phyloP scores from a whole-genome alignment of 257 asterid genomes.

The Coffea canephora region DNA sequence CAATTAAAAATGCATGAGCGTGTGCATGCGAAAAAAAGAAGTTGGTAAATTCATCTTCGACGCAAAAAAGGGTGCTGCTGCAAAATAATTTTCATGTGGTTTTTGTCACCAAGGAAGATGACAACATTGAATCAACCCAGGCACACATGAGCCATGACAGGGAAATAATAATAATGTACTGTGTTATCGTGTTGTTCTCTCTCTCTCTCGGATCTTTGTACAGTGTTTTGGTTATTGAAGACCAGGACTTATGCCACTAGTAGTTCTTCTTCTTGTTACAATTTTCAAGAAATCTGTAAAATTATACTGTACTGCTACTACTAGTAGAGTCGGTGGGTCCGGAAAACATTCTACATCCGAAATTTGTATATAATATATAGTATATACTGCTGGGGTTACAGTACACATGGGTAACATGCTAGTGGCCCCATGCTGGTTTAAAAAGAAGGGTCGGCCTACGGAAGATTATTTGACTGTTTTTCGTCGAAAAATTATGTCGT shows the following conservation, averaged over 20 bases:
- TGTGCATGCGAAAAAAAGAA: neutral
- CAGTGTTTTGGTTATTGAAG: too few relatives aligned
- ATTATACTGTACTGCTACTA: neutral
- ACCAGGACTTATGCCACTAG: too few relatives aligned
- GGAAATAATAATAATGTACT: neutral
- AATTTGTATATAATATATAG: neutral
- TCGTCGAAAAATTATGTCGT: too few relatives aligned
- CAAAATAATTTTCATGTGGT: conserved; percentile 3
- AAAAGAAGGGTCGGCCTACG: neutral
- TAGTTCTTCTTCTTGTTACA: too few relatives aligned
- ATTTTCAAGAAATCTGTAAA: neutral
- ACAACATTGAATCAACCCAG: conserved; percentile 24
- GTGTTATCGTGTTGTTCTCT: too few relatives aligned
- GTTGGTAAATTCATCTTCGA: neutral
- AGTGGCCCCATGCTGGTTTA: conserved; percentile 30
- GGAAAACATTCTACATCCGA: conserved; percentile 12
- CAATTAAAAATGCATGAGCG: neutral
- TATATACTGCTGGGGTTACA: too few relatives aligned
- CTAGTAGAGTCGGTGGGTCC: conserved; percentile 19
- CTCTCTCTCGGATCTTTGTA: too few relatives aligned
- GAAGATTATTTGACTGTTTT: neutral
- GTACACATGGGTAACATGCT: conserved; percentile 62
- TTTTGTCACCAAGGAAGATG: conserved; percentile 37
- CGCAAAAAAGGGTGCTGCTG: too few relatives aligned
- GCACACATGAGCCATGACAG: conserved; percentile 25